Percentiles rank a stretch among this genome's conserved stretches.
Conservation (phyloP, 2,329 filamentous ascomycete species). For the Aspergillaceae sp. region DNA sequence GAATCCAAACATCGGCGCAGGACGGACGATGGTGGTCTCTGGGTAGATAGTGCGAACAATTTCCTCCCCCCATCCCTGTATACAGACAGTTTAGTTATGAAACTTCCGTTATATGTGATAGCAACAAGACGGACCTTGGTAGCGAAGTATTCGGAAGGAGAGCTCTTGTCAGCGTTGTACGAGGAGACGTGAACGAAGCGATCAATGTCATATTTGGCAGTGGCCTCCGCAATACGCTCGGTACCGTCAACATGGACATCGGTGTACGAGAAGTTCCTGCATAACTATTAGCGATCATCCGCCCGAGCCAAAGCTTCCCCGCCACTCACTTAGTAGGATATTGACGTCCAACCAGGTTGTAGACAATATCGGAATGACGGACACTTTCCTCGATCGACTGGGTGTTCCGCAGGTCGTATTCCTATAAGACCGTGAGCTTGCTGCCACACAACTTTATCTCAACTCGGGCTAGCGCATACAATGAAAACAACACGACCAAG, state of each 20-base stretch:
- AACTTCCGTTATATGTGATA: background rate
- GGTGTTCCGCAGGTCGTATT: conserved; percentile 92
- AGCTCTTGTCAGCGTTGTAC: conserved; percentile 75
- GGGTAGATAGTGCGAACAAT: conserved; percentile 84
- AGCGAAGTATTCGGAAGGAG: conserved; percentile 77
- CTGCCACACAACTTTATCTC: background rate
- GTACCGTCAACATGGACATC: conserved; percentile 91
- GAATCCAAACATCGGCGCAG: conserved; percentile 87
- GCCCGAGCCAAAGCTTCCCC: background rate
- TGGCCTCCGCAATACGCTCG: conserved; percentile 84
- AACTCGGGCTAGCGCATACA: conserved; percentile 36
- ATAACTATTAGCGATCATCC: conserved; percentile 23
- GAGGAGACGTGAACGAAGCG: conserved; percentile 95
- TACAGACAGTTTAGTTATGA: conserved; percentile 6
- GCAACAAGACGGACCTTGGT: conserved; percentile 58
- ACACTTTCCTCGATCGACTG: conserved; percentile 94
- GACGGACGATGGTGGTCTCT: conserved; percentile 92
- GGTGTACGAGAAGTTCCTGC: conserved; percentile 81
- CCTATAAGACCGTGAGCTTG: conserved; percentile 41
- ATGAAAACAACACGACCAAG: conserved; percentile 82
- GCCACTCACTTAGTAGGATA: conserved; percentile 81
- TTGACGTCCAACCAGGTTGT: conserved; percentile 88
- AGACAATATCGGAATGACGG: conserved; percentile 92
- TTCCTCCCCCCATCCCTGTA: conserved; percentile 66
- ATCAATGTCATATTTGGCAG: conserved; percentile 96